Base-by-base conservation (phyloP, 306 rosid genomes). In the Cucurbita ficifolia region DNA sequence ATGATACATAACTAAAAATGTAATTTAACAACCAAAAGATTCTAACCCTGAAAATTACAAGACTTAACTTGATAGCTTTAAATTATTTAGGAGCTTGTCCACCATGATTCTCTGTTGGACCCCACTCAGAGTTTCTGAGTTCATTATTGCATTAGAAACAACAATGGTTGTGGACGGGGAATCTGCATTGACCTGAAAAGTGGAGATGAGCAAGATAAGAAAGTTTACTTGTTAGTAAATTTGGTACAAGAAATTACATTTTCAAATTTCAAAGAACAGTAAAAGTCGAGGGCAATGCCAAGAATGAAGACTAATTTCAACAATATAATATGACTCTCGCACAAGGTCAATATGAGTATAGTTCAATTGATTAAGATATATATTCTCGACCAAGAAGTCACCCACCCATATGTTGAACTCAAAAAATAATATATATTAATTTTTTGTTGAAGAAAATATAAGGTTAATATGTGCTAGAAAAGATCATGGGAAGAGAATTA, bases 41-140 rank as follows among this genome's bases (percentile, higher is more conserved):
- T 55, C 33, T 39, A 38, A 61, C 69, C 73, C 51, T 61, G 55
- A 74, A 73, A 21, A n/a, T 60, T 39, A 39, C 10, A 29, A 17
- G 39, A 79, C 79, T 29, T 76, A 68, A 73, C 81, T 75, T 67
- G 82, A 77, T 80, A 85, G 79, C 64, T 89, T 84, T 50, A 88
- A 83, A 70, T 72, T 87, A 81, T 82, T 79, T 74, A 89, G 82
- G 77, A 94, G 84, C 62, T 89, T 89, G 64, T 94, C 99, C 76
- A 82, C 97, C 96, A 94, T 86, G 77, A 87, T 87, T 81, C 83
- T 89, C 88, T 94, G 99, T 83, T 91, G 95, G 29, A 80, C 96
- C 75, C 79, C 88, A 78, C 90, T 89, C 76, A 86, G 81, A 56
- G 86, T 56, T 79, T 91, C 97, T 10, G 96, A 85, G 57, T 85